A percentile compares a stretch with the other conserved stretches of the same genome.
These are phyloP conservation scores for Salisapilia sapeloensis DNA, from an alignment of 352 stramenopile species.

Conservation along the genomic window DNA sequence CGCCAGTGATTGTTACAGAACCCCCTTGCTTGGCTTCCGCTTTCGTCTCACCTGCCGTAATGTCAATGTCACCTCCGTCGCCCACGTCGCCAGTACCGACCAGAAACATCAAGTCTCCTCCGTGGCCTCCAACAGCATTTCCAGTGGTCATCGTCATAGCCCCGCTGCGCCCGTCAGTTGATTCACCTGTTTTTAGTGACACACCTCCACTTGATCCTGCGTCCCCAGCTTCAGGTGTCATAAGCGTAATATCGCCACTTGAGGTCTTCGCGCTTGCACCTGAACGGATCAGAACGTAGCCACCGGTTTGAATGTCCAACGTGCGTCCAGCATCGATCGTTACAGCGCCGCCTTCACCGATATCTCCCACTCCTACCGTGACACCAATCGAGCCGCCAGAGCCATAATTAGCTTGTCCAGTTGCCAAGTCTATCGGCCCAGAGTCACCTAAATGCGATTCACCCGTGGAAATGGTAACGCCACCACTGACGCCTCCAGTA, in stretches of 20 bases:
- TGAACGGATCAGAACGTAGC: constrained; percentile 31
- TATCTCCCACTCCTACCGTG: constrained; percentile 45
- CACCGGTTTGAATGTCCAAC: constrained; percentile 39
- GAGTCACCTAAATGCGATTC: constrained; percentile 31
- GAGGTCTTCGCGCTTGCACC: constrained; percentile 42
- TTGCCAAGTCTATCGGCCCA: constrained; percentile 30
- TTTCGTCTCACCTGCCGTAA: constrained; percentile 24
- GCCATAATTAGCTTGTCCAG: constrained; percentile 23
- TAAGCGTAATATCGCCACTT: constrained; percentile 47
- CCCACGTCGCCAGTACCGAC: constrained; percentile 22
- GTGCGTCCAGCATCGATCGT: constrained; percentile 54
- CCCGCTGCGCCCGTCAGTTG: constrained; percentile 22
- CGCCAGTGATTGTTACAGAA: constrained; percentile 21
- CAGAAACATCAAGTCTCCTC: constrained; percentile 37
- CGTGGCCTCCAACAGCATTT: constrained; percentile 17
- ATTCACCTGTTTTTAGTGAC: constrained; percentile 37
- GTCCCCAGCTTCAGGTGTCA: constrained; percentile 40
- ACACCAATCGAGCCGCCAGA: constrained; percentile 33
- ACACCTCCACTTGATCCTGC: constrained; percentile 56
- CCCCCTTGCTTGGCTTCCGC: constrained; percentile 19
- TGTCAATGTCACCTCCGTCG: constrained; percentile 27
- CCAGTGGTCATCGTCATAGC: constrained; percentile 55
- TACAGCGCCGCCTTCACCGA: constrained; percentile 68
- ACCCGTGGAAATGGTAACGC: constrained; percentile 15
- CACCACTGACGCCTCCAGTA: constrained; percentile 27